These are phyloP conservation scores for Pseudonectria foliicola DNA, from an alignment of 2,329 filamentous ascomycete genomes.

Conservation along the genomic window DNA sequence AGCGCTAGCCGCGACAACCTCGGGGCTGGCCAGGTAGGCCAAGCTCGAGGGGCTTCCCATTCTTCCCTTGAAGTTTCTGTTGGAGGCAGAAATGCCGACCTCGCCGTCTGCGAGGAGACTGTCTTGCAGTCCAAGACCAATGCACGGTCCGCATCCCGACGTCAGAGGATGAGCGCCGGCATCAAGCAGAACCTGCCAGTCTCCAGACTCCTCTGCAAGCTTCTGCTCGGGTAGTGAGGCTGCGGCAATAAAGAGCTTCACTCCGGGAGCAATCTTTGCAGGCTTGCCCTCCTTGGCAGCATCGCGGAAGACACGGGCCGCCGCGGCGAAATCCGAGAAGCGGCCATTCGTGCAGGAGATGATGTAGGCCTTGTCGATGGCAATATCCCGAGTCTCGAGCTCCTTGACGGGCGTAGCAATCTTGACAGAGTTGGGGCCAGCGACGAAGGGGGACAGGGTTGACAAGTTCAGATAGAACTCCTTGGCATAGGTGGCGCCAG, in stretches of 20 bases:
- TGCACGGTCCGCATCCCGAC: slow-evolving; percentile 64
- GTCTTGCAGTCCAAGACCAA: slow-evolving; percentile 66
- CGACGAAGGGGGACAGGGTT: slow-evolving; percentile 73
- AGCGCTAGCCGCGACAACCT: slow-evolving; percentile 83
- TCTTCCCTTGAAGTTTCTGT: slow-evolving; percentile 85
- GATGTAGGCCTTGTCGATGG: slow-evolving; percentile 74
- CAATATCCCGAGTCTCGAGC: slow-evolving; percentile 64
- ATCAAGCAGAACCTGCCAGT: slow-evolving; percentile 64
- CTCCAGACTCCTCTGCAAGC: slow-evolving; percentile 67
- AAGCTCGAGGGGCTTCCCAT: slow-evolving; percentile 58
- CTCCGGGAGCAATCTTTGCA: slow-evolving; percentile 65
- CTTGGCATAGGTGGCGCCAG: slow-evolving; percentile 72
- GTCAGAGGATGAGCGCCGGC: slow-evolving; percentile 5
- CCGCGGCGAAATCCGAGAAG: slow-evolving; percentile 70
- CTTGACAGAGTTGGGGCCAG: slow-evolving; percentile 86
- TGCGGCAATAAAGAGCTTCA: slow-evolving; percentile 82
- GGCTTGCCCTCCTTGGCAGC: slow-evolving; percentile 57
- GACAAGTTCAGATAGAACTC: slow-evolving; percentile 70
- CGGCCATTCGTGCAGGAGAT: slow-evolving; percentile 84
- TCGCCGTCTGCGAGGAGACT: slow-evolving; percentile 75
- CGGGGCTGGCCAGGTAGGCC: slow-evolving; percentile 78
- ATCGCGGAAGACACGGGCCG: slow-evolving; percentile 76
- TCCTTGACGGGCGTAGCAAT: slow-evolving; percentile 68
- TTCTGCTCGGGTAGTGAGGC: slow-evolving; percentile 72
- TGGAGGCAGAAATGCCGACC: slow-evolving; percentile 73